Percentiles rank a stretch among this genome's conserved stretches.
Conservation (phyloP, 345 rosid species). For the Geranium brycei region DNA sequence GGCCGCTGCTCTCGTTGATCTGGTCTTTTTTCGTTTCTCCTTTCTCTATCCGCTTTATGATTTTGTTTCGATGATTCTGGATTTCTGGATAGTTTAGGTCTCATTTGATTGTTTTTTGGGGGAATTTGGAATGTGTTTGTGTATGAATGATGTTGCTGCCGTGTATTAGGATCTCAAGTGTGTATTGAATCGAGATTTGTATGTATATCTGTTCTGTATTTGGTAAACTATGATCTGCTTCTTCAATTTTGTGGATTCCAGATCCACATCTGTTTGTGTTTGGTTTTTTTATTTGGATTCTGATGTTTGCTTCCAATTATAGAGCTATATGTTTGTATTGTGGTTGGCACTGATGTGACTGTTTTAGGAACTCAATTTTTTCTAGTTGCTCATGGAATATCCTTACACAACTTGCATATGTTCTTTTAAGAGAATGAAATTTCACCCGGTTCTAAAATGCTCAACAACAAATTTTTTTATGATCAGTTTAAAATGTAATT, state of each 20-base stretch:
- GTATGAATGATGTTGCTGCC: not conserved
- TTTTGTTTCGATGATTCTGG: not conserved
- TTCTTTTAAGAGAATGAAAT: not conserved
- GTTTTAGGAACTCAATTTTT: too few species aligned
- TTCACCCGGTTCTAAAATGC: not conserved
- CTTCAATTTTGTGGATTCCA: not conserved
- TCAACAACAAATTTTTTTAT: not conserved
- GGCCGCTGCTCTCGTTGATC: conserved; percentile 99
- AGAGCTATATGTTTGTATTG: not conserved
- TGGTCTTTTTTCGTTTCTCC: conserved; percentile 27
- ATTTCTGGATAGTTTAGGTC: not conserved
- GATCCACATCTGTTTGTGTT: not conserved
- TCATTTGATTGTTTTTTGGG: not conserved
- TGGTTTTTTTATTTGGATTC: not conserved
- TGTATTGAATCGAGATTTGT: too few species aligned
- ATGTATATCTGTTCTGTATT: not conserved
- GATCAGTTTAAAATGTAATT: conserved; percentile 6
- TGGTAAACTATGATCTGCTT: not conserved
- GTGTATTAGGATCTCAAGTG: too few species aligned
- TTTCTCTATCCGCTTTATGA: not conserved
- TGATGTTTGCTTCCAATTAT: not conserved
- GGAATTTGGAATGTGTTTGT: not conserved
- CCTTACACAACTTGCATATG: too few species aligned
- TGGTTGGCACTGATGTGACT: too few species aligned
- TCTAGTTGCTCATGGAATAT: too few species aligned